Percentiles rank a stretch among this genome's conserved stretches.
These are phyloP conservation scores for Taphrina populina DNA, from an alignment of 1,139 yeast species.

Conservation along the genomic window DNA sequence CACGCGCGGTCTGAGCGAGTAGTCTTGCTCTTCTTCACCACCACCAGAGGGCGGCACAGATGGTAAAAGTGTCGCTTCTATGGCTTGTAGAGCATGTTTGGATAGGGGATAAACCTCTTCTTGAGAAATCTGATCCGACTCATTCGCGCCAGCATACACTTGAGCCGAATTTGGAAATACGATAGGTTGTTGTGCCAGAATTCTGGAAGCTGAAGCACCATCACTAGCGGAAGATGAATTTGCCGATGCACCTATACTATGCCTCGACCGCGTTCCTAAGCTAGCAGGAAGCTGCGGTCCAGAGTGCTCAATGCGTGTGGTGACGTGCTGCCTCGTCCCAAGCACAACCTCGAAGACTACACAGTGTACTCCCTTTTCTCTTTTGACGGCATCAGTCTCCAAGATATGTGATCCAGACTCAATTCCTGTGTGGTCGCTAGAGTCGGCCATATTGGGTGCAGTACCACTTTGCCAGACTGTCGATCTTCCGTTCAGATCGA, in stretches of 20 bases:
- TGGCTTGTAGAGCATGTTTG: background rate
- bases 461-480: constrained; percentile 11
- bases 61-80: constrained; percentile 5
- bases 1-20: too few species aligned
- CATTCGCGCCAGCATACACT: background rate
- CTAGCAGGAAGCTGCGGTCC: background rate
- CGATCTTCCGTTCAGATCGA: constrained; percentile 58
- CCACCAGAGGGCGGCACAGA: constrained; percentile 11
- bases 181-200: background rate
- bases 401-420: background rate
- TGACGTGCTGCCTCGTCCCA: constrained; percentile 9
- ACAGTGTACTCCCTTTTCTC: constrained; percentile 22
- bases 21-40: too few species aligned
- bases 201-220: background rate
- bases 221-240: background rate
- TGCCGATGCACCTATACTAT: background rate
- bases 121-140: background rate
- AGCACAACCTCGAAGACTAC: constrained; percentile 25
- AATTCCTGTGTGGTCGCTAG: background rate
- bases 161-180: background rate
- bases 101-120: background rate
- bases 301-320: background rate
- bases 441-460: background rate
- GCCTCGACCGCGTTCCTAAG: background rate
- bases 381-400: constrained; percentile 23